Evolutionary conservation across 139 green algal species (phyloP).

Genomic region (Micractinium sp.): DNA sequence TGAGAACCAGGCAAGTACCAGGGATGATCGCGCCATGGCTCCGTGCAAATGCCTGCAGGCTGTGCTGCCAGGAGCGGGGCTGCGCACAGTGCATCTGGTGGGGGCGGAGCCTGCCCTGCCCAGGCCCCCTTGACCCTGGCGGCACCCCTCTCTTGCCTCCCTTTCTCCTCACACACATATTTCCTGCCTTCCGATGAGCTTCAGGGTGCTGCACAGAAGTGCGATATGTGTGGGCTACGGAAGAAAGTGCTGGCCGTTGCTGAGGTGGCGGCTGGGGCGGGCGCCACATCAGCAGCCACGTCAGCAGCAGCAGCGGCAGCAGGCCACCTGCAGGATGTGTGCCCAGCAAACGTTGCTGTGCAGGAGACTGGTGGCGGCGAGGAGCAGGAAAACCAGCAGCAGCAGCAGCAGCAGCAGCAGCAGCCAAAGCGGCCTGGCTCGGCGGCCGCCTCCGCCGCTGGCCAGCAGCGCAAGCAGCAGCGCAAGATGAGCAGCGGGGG

Average conservation of each 20-base stretch:
- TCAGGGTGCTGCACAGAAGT: conserved; percentile 24
- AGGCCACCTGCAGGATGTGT: background rate
- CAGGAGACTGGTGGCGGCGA: background rate
- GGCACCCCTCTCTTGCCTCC: too few species aligned
- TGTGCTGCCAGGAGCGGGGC: too few species aligned
- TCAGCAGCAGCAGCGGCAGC: background rate
- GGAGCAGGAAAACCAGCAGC: background rate
- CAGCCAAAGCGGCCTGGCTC: background rate
- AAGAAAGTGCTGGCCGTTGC: background rate
- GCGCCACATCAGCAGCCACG: background rate
- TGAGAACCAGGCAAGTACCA: conserved; percentile 41
- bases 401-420: background rate
- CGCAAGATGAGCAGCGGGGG: conserved; percentile 29
- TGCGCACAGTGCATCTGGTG: too few species aligned
- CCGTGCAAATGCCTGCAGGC: too few species aligned
- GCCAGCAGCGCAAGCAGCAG: conserved; percentile 2
- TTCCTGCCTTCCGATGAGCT: background rate
- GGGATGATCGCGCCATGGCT: too few species aligned
- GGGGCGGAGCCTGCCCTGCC: too few species aligned
- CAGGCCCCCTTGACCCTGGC: too few species aligned
- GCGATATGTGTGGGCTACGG: conserved; percentile 31
- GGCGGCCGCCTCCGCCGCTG: background rate
- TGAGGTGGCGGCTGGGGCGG: background rate
- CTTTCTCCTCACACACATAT: background rate
- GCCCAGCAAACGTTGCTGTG: background rate